phyloP scores from a whole-genome alignment of 2,329 filamentous ascomycete genomes.

The Dothistroma pini region DNA sequence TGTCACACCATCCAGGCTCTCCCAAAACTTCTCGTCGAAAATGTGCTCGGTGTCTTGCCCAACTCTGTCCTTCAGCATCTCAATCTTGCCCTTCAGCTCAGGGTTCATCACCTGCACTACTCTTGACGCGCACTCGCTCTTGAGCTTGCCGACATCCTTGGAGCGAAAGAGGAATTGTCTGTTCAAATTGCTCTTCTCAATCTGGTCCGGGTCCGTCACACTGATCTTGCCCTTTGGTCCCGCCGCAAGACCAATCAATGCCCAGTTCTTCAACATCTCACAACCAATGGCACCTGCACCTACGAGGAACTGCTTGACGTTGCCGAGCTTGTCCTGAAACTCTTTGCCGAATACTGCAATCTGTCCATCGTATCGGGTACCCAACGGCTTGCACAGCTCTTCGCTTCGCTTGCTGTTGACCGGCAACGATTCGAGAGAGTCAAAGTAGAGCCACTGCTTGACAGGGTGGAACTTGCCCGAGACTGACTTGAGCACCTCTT shows the following conservation, averaged over 20 bases:
- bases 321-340: conserved; percentile 89
- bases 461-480: conserved; percentile 98
- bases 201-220: conserved; percentile 97
- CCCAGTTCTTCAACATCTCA: conserved; percentile 99
- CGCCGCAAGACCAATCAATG: conserved; percentile 91
- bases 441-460: conserved; percentile 94
- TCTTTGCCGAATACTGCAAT: conserved; percentile 93
- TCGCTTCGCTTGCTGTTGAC: conserved; percentile 70
- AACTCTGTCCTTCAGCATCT: conserved; percentile 81
- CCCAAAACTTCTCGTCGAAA: conserved; percentile 94
- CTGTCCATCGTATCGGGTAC: conserved; percentile 90
- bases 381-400: conserved; percentile 80
- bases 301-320: conserved; percentile 88
- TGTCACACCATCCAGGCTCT: conserved; percentile 80
- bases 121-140: conserved; percentile 88
- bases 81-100: conserved; percentile 81
- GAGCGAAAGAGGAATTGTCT: conserved; percentile 93
- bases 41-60: conserved; percentile 87
- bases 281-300: conserved; percentile 96
- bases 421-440: conserved; percentile 93
- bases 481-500: conserved; percentile 93
- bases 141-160: conserved; percentile 90
- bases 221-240: conserved; percentile 85
- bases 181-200: conserved; percentile 98
- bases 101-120: conserved; percentile 97